Conservation (phyloP, 768 basidiomycete genomes). For the Clitopilus passeckerianus region DNA sequence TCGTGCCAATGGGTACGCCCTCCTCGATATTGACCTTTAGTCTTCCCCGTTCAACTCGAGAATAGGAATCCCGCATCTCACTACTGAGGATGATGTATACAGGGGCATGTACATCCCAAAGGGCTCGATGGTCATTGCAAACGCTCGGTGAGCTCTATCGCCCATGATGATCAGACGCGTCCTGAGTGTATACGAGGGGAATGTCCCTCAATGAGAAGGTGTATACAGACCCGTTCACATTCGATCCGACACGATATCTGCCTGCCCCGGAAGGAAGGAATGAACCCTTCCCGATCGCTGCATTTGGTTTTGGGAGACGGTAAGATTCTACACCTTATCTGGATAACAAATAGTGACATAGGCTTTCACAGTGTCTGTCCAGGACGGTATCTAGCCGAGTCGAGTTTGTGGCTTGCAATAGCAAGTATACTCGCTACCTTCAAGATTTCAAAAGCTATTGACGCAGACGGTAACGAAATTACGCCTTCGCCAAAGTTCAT, state of each 20-base stretch:
- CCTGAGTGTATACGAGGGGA: constrained; percentile 7
- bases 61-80: constrained; percentile 24
- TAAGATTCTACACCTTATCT: background rate
- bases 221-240: constrained; percentile 15
- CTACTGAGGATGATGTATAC: constrained; percentile 27
- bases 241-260: constrained; percentile 22
- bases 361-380: background rate
- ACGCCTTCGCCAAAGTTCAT: background rate
- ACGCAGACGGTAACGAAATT: background rate
- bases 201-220: constrained; percentile 16
- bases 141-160: constrained; percentile 12
- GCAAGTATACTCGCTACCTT: background rate
- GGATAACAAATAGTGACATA: background rate
- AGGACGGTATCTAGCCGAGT: background rate
- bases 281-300: constrained; percentile 12
- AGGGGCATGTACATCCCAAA: constrained; percentile 29
- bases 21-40: background rate
- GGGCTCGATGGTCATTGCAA: constrained; percentile 18
- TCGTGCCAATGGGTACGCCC: background rate
- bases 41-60: background rate
- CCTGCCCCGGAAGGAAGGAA: constrained; percentile 7
- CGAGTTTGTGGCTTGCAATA: background rate
- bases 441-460: background rate
- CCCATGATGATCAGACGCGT: background rate
- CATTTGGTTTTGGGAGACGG: constrained; percentile 20